Evolutionary conservation across 139 green algal genomes (phyloP).

Genomic region (Asterochloris erici): DNA sequence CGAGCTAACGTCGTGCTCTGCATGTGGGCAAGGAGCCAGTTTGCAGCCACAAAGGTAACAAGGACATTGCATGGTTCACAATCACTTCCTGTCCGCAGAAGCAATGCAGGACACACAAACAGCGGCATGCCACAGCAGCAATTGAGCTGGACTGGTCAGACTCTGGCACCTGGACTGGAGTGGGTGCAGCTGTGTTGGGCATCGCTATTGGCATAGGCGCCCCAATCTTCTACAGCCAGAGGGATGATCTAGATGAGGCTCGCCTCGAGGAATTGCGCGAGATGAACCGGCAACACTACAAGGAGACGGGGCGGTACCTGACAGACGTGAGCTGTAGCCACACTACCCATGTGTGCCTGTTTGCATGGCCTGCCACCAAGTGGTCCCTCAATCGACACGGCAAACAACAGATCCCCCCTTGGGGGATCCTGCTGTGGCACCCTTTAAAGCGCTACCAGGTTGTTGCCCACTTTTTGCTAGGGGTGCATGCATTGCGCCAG

Average conservation of each 20-base stretch:
- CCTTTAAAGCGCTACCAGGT: neutral
- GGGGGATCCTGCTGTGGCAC: neutral
- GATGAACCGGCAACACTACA: constrained; percentile 74
- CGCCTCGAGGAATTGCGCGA: constrained; percentile 75
- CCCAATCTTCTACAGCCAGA: constrained; percentile 75
- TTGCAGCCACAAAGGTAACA: no score
- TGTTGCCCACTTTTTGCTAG: neutral
- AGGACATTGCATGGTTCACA: no score
- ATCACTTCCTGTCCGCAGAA: no score
- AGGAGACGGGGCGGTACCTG: constrained; percentile 81
- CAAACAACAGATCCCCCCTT: neutral
- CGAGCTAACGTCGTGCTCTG: no score
- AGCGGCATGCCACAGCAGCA: constrained; percentile 9
- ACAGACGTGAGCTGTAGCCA: constrained; percentile 19
- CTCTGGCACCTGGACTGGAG: constrained; percentile 54
- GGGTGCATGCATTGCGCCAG: neutral
- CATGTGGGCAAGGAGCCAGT: no score
- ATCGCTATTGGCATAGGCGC: constrained; percentile 58
- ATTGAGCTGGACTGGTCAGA: constrained; percentile 78
- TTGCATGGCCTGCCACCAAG: neutral
- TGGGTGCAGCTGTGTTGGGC: constrained; percentile 52
- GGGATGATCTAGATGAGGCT: constrained; percentile 70
- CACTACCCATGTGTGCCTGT: neutral
- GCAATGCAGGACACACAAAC: neutral
- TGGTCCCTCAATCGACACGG: neutral